These are phyloP conservation scores for Tolypocladium cylindrosporum DNA, from an alignment of 2,329 filamentous ascomycete genomes.

Conservation along the genomic window DNA sequence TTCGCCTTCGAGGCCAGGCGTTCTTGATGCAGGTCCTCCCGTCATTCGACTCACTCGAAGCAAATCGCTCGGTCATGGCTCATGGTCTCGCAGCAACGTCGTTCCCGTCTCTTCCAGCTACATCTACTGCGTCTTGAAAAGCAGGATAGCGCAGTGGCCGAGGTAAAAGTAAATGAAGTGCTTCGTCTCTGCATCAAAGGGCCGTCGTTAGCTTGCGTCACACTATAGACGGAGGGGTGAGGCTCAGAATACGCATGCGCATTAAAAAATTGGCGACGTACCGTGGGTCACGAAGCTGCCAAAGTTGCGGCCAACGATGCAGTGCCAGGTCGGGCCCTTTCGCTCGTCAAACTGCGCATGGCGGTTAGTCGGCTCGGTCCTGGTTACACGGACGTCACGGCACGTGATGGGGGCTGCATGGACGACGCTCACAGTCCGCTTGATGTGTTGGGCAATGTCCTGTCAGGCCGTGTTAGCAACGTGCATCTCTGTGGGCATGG, in stretches of 20 bases:
- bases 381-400: background rate
- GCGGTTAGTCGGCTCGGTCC: background rate
- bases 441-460: conserved; percentile 95
- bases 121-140: conserved; percentile 93
- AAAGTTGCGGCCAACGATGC: conserved; percentile 97
- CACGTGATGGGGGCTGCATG: background rate
- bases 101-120: background rate
- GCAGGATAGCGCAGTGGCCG: conserved; percentile 91
- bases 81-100: background rate
- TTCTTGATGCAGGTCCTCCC: background rate
- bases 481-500: background rate
- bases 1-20: background rate
- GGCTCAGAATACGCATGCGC: background rate
- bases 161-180: conserved; percentile 99
- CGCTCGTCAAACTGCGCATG: conserved; percentile 75
- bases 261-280: conserved; percentile 32
- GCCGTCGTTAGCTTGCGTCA: background rate
- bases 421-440: conserved; percentile 61
- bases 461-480: conserved; percentile 26
- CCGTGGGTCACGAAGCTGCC: conserved; percentile 98
- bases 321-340: conserved; percentile 98
- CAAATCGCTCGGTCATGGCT: background rate
- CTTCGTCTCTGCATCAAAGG: conserved; percentile 67
- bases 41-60: background rate
- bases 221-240: background rate